A percentile compares a stretch with the other conserved stretches of the same genome.
These are phyloP conservation scores for Erythrophleum ivorense DNA, from an alignment of 331 rosid species.

Conservation along the genomic window DNA sequence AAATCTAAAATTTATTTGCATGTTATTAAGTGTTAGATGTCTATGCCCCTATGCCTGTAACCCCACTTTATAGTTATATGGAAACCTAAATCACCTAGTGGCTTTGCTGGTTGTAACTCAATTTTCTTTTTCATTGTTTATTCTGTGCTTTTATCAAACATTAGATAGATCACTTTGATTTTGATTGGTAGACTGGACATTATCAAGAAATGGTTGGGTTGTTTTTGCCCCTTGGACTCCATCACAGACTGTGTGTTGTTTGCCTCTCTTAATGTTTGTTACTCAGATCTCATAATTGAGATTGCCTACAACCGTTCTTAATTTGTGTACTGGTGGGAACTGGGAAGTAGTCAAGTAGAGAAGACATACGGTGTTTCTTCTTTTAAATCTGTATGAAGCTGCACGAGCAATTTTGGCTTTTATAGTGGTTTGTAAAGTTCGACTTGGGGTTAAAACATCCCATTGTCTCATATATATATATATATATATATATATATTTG, in stretches of 20 bases:
- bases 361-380: neutral
- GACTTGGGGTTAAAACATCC: neutral
- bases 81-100: neutral
- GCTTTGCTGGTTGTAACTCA: neutral
- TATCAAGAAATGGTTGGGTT: neutral
- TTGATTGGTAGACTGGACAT: neutral
- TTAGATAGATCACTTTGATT: neutral
- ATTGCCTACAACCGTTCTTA: neutral
- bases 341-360: neutral
- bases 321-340: neutral
- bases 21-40: neutral
- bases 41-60: neutral
- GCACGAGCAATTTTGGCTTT: constrained; percentile 1
- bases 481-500: no score
- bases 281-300: neutral
- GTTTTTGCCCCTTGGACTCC: neutral
- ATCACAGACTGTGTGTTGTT: neutral
- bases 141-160: neutral
- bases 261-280: neutral
- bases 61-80: neutral
- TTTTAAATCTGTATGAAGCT: neutral
- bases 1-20: neutral
- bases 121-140: neutral
- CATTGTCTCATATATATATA: neutral
- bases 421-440: neutral